Percentiles rank a stretch among this genome's conserved stretches.
phyloP scores from a whole-genome alignment of 306 rosid genomes.

The Acacia acuminata region DNA sequence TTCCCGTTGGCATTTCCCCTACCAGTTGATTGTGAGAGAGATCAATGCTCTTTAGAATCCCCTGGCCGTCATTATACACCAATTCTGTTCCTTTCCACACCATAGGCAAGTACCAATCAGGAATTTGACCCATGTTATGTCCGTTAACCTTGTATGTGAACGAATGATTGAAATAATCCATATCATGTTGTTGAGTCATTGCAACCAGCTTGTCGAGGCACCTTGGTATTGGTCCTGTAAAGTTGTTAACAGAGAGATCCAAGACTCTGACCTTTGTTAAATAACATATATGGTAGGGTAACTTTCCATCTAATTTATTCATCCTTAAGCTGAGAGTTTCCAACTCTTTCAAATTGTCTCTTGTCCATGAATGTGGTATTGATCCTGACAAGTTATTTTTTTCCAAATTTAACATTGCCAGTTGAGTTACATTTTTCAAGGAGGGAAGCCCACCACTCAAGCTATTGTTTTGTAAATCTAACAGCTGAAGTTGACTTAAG shows the following conservation, averaged over 20 bases:
- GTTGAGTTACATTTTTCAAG: background rate
- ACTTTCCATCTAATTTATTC: background rate
- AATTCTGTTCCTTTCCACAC: too few species aligned
- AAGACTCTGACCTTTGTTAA: background rate
- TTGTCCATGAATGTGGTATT: background rate
- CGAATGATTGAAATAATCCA: too few species aligned
- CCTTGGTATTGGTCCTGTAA: slow-evolving; percentile 10
- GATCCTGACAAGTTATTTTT: background rate
- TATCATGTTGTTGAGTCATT: background rate
- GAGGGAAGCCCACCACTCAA: background rate
- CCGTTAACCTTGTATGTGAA: too few species aligned
- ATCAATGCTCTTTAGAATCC: background rate
- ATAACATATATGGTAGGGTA: background rate
- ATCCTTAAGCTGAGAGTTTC: too few species aligned
- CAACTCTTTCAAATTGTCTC: background rate
- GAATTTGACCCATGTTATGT: too few species aligned
- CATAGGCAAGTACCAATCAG: too few species aligned
- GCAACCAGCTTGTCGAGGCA: background rate
- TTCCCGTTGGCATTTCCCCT: background rate
- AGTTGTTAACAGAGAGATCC: slow-evolving; percentile 5
- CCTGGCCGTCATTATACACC: background rate
- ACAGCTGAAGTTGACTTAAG: background rate
- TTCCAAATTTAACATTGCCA: background rate
- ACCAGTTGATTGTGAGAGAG: background rate
- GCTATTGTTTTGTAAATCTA: background rate